phyloP scores from a whole-genome alignment of 345 rosid species.

The Viola odorata region DNA sequence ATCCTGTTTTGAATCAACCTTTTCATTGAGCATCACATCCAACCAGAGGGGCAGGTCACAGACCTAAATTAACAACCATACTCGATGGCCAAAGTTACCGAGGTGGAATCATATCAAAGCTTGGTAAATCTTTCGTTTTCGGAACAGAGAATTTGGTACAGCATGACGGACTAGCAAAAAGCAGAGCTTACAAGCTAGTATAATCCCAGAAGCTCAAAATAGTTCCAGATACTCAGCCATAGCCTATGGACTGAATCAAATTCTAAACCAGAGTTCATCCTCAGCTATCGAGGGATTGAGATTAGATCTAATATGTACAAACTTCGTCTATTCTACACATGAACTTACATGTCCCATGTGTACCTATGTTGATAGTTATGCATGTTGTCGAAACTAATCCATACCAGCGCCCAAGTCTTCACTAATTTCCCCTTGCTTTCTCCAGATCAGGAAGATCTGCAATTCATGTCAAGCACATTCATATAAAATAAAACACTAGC shows the following conservation, averaged over 20 bases:
- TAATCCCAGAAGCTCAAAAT: not conserved
- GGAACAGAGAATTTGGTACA: no score
- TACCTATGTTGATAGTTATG: not conserved
- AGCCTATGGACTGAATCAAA: not conserved
- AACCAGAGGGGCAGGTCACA: no score
- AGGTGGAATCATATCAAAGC: no score
- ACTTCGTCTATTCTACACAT: not conserved
- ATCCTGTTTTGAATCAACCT: no score
- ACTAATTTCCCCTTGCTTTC: constrained; percentile 60
- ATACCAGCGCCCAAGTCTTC: not conserved
- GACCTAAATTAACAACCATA: no score
- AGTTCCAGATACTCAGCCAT: not conserved
- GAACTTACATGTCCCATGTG: not conserved
- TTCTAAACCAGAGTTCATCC: not conserved
- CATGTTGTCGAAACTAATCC: not conserved
- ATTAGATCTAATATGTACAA: constrained; percentile 7
- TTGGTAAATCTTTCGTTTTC: no score
- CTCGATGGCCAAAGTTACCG: no score
- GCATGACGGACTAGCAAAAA: no score
- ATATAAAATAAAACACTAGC: not conserved
- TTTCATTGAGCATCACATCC: no score
- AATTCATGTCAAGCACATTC: constrained; percentile 1
- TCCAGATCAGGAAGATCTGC: constrained; percentile 98
- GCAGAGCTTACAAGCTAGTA: no score
- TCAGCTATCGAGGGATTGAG: not conserved